Evolutionary conservation across 2,329 filamentous ascomycete genomes (phyloP), one percentile per base, ranked within the genome.

Genomic region (Remersonia thermophila): DNA sequence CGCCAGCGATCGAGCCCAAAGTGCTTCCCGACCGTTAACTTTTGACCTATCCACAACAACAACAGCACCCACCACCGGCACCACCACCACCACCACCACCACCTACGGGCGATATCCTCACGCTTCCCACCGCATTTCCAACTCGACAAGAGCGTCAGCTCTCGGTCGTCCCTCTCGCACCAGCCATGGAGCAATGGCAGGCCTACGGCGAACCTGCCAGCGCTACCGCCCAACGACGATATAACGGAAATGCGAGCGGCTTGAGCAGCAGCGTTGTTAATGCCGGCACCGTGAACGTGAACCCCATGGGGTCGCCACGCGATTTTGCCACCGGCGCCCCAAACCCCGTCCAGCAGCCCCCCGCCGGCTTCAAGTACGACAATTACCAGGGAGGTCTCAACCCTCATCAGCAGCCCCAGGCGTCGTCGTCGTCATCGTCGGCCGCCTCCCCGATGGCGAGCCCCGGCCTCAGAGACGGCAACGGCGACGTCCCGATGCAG

Each of bases 401-500:
- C 42, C 47, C 56, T 35, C 56, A 60, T 50, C 43, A 51, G 45
- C 43, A 29, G 7, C 18, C 39, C 2, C 34, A 71, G 51, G 64
- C 76, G 52, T 65, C 67, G 41, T 65, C 69, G 27, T 77, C 77
- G 38, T 69, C 77, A 12, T 28, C 27, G 6, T 14, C 11, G 5
- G 42, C 30, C 5, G 14, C 42, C 2, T 37, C 71, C 50, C 64
- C 76, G 52, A 63, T 73, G 52, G 59, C 61, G 39, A 67, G 67
- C 45, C 66, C 71, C 13, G 12, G 12, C 48, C 58, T 69, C 51
- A 77, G 79, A 64, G 80, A 84, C 60, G 73, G 73, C 46, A 83
- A 81, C 55, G 74, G 77, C 51, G 82, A 87, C 60, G 69, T 84
- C 40, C 66, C 79, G 43, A 95, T 95, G 87, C 83, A 91, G 60